These are phyloP conservation scores for Candida tibetensis DNA, from an alignment of 805 yeast species.

Conservation along the genomic window DNA sequence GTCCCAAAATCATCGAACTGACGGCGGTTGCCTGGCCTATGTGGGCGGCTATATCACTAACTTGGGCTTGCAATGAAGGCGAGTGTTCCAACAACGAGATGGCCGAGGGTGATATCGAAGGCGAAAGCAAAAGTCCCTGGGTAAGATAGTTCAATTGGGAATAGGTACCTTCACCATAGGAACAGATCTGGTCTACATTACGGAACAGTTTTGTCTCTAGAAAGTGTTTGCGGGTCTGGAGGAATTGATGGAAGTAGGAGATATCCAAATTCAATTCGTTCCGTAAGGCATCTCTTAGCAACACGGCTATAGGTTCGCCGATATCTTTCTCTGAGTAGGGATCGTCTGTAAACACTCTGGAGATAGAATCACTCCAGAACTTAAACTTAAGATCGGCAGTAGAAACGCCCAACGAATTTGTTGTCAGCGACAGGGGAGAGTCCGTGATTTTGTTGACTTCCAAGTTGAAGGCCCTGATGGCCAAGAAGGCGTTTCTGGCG, in stretches of 20 bases:
- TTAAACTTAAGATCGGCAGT: conserved; percentile 57
- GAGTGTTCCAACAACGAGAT: conserved; percentile 47
- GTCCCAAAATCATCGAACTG: conserved; percentile 59
- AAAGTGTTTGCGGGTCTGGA: conserved; percentile 57
- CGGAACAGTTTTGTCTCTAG: conserved; percentile 46
- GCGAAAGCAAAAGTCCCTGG: conserved; percentile 58
- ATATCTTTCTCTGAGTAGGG: conserved; percentile 34
- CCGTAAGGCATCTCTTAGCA: conserved; percentile 52
- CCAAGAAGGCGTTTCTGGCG: conserved; percentile 60
- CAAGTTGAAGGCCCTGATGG: conserved; percentile 61
- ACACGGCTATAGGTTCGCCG: conserved; percentile 64
- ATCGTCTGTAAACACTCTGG: conserved; percentile 38
- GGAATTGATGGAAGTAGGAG: conserved; percentile 53
- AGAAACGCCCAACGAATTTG: conserved; percentile 32
- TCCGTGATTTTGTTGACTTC: conserved; percentile 54
- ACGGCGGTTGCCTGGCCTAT: conserved; percentile 79
- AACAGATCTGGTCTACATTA: conserved; percentile 56
- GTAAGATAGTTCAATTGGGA: conserved; percentile 71
- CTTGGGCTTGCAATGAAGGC: conserved; percentile 37
- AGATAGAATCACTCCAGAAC: conserved; percentile 69
- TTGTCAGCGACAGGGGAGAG: conserved; percentile 9
- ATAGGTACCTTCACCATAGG: conserved; percentile 76
- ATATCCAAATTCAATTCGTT: conserved; percentile 51
- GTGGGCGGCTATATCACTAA: conserved; percentile 70
- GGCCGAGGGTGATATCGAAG: conserved; percentile 54